Conservation (phyloP, 805 yeast genomes). For the Saccharomyces jurei region DNA sequence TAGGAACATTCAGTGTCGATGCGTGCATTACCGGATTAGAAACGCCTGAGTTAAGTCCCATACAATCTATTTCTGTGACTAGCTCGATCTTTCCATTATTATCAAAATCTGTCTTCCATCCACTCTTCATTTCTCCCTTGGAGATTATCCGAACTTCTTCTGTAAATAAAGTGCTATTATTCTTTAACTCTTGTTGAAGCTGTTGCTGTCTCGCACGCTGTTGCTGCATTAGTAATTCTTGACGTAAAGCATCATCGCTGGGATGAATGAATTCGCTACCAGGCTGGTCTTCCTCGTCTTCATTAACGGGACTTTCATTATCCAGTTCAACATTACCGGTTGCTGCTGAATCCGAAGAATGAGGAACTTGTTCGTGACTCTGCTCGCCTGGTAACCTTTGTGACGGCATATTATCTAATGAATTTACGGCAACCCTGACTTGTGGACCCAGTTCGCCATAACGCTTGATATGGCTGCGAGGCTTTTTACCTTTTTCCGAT, state of each 20-base stretch:
- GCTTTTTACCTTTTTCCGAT: constrained; percentile 35
- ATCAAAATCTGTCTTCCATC: constrained; percentile 92
- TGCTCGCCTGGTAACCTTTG: constrained; percentile 1
- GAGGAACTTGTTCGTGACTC: not conserved
- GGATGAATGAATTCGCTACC: constrained; percentile 28
- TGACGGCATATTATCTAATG: constrained; percentile 26
- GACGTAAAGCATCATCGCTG: constrained; percentile 31
- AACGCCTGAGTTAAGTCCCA: constrained; percentile 48
- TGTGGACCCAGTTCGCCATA: constrained; percentile 35
- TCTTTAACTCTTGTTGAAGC: constrained; percentile 25
- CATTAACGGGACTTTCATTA: constrained; percentile 27
- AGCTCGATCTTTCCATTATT: constrained; percentile 74
- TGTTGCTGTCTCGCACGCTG: constrained; percentile 26
- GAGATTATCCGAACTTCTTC: constrained; percentile 71
- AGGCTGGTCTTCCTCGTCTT: constrained; percentile 25
- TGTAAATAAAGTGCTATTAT: constrained; percentile 42
- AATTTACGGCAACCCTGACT: constrained; percentile 28
- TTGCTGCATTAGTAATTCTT: constrained; percentile 27
- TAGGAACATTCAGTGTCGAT: constrained; percentile 33
- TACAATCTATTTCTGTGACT: constrained; percentile 60
- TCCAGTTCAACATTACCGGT: not conserved
- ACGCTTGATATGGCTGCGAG: constrained; percentile 27
- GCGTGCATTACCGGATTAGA: constrained; percentile 38
- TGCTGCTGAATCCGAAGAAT: not conserved
- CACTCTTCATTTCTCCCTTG: constrained; percentile 74